Percentiles rank a stretch among this genome's conserved stretches.
phyloP scores from a whole-genome alignment of 2,329 filamentous ascomycete genomes.

The Aspergillus luchuensis region DNA sequence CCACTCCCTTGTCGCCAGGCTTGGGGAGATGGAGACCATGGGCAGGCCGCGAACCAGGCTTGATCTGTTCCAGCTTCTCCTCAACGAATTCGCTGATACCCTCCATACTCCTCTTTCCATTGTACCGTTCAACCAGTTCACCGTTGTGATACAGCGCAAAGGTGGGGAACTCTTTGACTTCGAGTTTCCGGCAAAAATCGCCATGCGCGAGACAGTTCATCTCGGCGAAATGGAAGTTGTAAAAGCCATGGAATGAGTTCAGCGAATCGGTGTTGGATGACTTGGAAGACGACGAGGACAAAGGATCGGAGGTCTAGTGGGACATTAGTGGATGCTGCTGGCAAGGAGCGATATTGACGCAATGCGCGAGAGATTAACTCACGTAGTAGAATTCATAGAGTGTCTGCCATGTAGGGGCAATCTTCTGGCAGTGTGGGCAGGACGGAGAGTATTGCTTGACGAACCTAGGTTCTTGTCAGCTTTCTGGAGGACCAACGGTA shows the following conservation, averaged over 20 bases:
- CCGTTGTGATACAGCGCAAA: constrained; percentile 81
- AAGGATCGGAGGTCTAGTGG: constrained; percentile 72
- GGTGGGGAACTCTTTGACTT: constrained; percentile 71
- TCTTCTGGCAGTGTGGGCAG: constrained; percentile 71
- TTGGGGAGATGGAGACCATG: constrained; percentile 69
- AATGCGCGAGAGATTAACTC: constrained; percentile 23
- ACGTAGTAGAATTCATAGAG: constrained; percentile 86
- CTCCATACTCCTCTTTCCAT: constrained; percentile 68
- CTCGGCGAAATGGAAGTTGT: constrained; percentile 84
- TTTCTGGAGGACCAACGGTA: neutral
- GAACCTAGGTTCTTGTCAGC: constrained; percentile 44
- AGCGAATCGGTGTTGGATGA: constrained; percentile 54
- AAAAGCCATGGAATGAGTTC: constrained; percentile 76
- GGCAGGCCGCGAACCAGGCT: constrained; percentile 76
- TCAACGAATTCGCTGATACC: constrained; percentile 72
- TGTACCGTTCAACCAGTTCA: constrained; percentile 62
- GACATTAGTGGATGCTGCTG: constrained; percentile 23
- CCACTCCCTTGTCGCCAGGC: constrained; percentile 62
- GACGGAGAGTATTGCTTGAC: constrained; percentile 56
- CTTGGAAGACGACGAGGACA: constrained; percentile 54
- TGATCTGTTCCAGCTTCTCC: constrained; percentile 71
- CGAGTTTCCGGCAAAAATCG: constrained; percentile 71
- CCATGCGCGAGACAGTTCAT: constrained; percentile 84
- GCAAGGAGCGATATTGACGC: neutral
- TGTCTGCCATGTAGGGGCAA: constrained; percentile 86